Conservation (phyloP, 345 rosid species). For the Gossypium turneri region DNA sequence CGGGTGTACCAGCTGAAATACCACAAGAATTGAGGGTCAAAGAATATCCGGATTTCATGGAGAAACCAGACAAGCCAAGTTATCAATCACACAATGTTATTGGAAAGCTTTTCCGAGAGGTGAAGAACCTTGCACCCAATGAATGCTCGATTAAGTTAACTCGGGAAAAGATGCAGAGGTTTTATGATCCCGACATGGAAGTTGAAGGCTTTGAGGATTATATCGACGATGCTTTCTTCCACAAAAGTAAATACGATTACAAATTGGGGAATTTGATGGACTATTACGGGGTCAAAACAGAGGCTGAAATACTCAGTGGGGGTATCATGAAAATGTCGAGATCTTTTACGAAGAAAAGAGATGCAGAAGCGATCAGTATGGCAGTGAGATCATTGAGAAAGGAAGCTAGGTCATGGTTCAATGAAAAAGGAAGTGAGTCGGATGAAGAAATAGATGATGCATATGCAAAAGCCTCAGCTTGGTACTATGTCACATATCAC, state of each 20-base stretch:
- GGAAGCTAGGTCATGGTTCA: conserved; percentile 48
- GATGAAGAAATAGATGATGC: conserved; percentile 19
- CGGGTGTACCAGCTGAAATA: conserved; percentile 52
- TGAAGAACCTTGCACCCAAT: conserved; percentile 33
- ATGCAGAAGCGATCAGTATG: conserved; percentile 27
- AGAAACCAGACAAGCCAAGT: conserved; percentile 37
- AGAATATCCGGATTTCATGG: conserved; percentile 67
- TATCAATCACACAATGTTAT: conserved; percentile 38
- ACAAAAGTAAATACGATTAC: conserved; percentile 39
- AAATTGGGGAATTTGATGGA: conserved; percentile 49
- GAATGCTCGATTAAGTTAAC: conserved; percentile 29
- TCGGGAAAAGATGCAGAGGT: conserved; percentile 25
- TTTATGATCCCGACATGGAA: conserved; percentile 54
- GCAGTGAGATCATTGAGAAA: conserved; percentile 43
- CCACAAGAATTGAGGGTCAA: conserved; percentile 34
- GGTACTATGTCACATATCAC: conserved; percentile 44
- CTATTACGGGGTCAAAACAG: conserved; percentile 48
- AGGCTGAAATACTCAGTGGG: conserved; percentile 55
- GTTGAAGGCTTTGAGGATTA: conserved; percentile 41
- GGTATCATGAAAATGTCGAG: conserved; percentile 41
- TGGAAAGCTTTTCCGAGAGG: conserved; percentile 55
- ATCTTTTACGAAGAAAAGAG: conserved; percentile 39
- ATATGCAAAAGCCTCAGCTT: conserved; percentile 43
- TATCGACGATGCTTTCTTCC: conserved; percentile 28
- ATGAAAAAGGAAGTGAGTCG: not conserved